These are phyloP conservation scores for Mycena capillaripes DNA, from an alignment of 768 basidiomycete species.

Conservation along the genomic window DNA sequence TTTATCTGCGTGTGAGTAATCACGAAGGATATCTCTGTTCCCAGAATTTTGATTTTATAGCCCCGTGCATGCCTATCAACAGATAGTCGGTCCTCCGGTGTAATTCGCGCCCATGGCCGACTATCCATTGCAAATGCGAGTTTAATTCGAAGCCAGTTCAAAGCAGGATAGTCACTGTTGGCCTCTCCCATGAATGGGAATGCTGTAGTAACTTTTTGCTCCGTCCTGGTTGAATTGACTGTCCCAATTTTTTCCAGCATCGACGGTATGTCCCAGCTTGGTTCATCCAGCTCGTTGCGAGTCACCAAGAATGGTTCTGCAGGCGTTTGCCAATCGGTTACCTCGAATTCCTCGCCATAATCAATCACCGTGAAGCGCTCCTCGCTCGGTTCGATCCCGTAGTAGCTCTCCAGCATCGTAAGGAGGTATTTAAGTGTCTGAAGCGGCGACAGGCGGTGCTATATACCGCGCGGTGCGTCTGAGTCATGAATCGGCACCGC, in stretches of 20 bases:
- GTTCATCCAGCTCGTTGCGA: not conserved
- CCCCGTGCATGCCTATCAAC: not conserved
- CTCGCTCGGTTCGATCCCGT: not conserved
- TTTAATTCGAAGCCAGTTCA: not conserved
- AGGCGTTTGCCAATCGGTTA: constrained; percentile 19
- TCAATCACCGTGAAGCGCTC: constrained; percentile 26
- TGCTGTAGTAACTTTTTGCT: not conserved
- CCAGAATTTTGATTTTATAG: constrained; percentile 3
- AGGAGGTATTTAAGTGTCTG: constrained; percentile 13
- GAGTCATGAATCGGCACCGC: too few relatives aligned
- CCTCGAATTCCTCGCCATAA: constrained; percentile 14
- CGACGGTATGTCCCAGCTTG: not conserved
- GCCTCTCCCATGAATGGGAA: constrained; percentile 4
- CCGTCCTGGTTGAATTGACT: not conserved
- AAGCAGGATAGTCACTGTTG: not conserved
- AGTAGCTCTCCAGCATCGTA: constrained; percentile 7
- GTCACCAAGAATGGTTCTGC: not conserved
- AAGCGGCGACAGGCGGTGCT: too few relatives aligned
- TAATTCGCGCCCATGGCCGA: constrained; percentile 1
- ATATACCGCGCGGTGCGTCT: too few relatives aligned
- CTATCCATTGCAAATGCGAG: constrained; percentile 9
- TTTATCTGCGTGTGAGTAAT: not conserved
- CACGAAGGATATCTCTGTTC: not conserved
- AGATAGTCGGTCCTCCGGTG: not conserved
- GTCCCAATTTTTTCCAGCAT: not conserved